Evolutionary conservation across 177 flowering plant species (phyloP), one percentile per base, ranked within the genome.

Genomic region (Vitis hybrid): DNA sequence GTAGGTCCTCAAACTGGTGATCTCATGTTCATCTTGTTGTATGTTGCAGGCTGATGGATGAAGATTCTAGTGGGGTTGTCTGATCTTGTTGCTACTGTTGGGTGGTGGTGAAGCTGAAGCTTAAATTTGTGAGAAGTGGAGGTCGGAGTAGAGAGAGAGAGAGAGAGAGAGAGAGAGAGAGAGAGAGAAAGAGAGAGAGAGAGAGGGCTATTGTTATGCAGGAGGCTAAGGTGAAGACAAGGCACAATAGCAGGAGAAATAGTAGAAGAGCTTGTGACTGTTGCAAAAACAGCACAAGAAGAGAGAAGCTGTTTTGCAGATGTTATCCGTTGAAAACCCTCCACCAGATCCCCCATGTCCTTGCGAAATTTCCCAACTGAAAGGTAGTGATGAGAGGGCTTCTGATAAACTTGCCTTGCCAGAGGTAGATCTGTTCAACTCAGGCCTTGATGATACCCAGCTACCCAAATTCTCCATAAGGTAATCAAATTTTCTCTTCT

Each of bases 271-370:
- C 84, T 81, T 83, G 86, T 86, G 84, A 73, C 82, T 83, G 88
- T 81, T 70, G 52, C 31, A 49, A 65, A 13, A 76, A 77, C 85
- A 83, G 85, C 82, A 81, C 84, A 82, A 85, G 82, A 78, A 76
- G 79, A 66, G 83, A 74, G 86, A 80, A 80, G 87, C 67, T 73
- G 71, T 63, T 62, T 86, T 70, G 83, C 95, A 90, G 92, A 90
- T 90, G 93, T 87, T 89, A 84, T 87, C 96, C 89, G 50, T 75
- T 86, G 87, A 87, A 80, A 86, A 76, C 74, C 76, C 82, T 78
- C 86, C 87, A 80, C 77, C 84, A 87, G 86, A 85, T 85, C 88
- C 85, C 66, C 73, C 80, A 58, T 79, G 74, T 82, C 63, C 82
- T 73, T 66, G 39, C 72, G 65, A 72, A 48, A 65, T 63, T 45